Base-by-base conservation (phyloP, 257 asterid genomes). In the Anisodus acutangulus region DNA sequence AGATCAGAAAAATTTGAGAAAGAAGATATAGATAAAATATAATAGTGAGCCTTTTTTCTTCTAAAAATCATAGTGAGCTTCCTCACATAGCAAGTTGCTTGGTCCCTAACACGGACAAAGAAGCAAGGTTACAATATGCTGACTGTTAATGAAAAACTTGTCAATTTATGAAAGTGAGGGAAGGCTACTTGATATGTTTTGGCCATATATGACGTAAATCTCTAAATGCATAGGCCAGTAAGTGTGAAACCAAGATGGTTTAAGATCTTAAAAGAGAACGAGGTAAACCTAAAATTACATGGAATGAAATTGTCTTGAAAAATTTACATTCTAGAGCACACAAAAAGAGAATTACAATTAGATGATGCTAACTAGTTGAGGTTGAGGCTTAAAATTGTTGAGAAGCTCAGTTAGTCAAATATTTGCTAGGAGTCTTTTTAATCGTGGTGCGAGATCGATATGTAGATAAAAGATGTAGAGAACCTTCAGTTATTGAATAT, bases 101-200 rank as follows among this genome's bases (percentile, higher is more conserved):
- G 62, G 47, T 26, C 35, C 45, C 11, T 47, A 15, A 26, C 45
- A 49, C n/a, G 4, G 39, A 5, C 4, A 49, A 51, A 43, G 79
- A 0, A 76, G 63, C 26, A 13, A 47, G 13, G 11, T 15, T 53
- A 15, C 45, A 51, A 22, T 49, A 51, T 5, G 47, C 11, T 13
- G 26, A 51, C 3, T 2, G 4, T 2, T 53, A 76, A 22, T 11
- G n/a, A 49, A 49, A 31, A 49, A 22, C 81, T 49, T 26, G 43
- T 26, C 13, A 13, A 76, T 76, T 74, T 74, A 49, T 47, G 80
- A 12, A 49, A 74, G 43, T 49, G 80, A 74, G n/a, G 51, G 13
- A 39, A 69, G 31, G 60, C 57, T 6, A 19, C 81, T 74, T 74
- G 81, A 15, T 6, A 51, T 49, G 43, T 49, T 74, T 74, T 11